Evolutionary conservation across 2,329 filamentous ascomycete genomes (phyloP).

Genomic region (Sporothrix humicola): DNA sequence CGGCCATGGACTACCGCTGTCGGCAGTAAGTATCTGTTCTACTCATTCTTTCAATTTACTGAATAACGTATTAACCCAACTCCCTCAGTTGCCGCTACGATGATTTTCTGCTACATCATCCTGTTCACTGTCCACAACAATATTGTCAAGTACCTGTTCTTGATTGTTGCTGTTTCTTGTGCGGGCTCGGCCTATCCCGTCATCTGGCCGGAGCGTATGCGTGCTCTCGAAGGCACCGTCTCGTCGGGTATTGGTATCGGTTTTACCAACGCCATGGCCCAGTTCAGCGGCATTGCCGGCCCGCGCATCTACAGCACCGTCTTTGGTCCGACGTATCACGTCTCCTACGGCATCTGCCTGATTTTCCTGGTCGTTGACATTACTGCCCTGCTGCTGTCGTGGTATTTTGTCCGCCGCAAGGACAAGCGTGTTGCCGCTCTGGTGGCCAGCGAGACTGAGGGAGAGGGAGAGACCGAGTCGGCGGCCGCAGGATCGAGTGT

Average conservation of each 20-base stretch:
- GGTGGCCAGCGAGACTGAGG: neutral
- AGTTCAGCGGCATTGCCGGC: slow-evolving; percentile 50
- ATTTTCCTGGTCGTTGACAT: slow-evolving; percentile 40
- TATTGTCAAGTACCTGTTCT: slow-evolving; percentile 46
- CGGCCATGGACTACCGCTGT: slow-evolving; percentile 48
- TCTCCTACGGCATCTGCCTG: slow-evolving; percentile 47
- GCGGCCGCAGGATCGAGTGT: neutral
- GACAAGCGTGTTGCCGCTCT: slow-evolving; percentile 32
- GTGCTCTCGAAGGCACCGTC: slow-evolving; percentile 49
- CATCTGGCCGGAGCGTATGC: slow-evolving; percentile 53
- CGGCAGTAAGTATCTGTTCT: slow-evolving; percentile 43
- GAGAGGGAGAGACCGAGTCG: neutral
- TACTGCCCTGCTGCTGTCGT: slow-evolving; percentile 39
- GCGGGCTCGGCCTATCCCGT: slow-evolving; percentile 51
- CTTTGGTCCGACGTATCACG: slow-evolving; percentile 49
- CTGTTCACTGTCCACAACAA: slow-evolving; percentile 46
- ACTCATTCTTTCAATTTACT: slow-evolving; percentile 33
- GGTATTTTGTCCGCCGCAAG: slow-evolving; percentile 38
- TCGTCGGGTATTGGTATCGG: slow-evolving; percentile 51
- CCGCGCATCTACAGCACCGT: slow-evolving; percentile 50
- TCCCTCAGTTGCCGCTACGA: slow-evolving; percentile 45
- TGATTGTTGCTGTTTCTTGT: slow-evolving; percentile 47
- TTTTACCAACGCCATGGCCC: slow-evolving; percentile 51
- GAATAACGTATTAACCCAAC: neutral
- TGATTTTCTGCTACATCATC: slow-evolving; percentile 49